Evolutionary conservation across 768 basidiomycete species (phyloP).

Genomic region (Podaxis rugospora): DNA sequence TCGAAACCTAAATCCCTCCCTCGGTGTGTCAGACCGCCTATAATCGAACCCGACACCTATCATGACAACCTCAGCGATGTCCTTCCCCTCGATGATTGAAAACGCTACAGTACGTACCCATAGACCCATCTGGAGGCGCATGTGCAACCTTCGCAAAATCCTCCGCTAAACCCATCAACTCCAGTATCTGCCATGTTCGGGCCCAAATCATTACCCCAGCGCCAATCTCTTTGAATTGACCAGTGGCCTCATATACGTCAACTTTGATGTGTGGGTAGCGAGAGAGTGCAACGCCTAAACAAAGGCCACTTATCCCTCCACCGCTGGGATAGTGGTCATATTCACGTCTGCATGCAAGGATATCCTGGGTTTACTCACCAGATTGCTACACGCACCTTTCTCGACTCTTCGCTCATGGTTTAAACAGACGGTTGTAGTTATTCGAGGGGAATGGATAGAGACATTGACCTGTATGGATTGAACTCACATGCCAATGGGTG

Average conservation of each 20-base stretch:
- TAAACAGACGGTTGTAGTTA: background rate
- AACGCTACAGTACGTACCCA: slow-evolving; percentile 19
- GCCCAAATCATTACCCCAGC: slow-evolving; percentile 45
- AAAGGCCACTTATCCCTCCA: slow-evolving; percentile 39
- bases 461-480: background rate
- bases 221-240: slow-evolving; percentile 44
- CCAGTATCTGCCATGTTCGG: slow-evolving; percentile 41
- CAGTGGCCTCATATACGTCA: slow-evolving; percentile 45
- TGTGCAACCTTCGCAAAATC: slow-evolving; percentile 30
- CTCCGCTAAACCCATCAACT: slow-evolving; percentile 33
- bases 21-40: slow-evolving; percentile 36
- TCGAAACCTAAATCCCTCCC: slow-evolving; percentile 17
- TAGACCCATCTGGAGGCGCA: slow-evolving; percentile 25
- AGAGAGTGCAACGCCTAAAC: slow-evolving; percentile 35
- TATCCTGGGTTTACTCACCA: slow-evolving; percentile 9
- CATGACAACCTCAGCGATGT: background rate
- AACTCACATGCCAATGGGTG: background rate
- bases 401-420: background rate
- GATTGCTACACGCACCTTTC: slow-evolving; percentile 18
- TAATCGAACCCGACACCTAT: slow-evolving; percentile 42
- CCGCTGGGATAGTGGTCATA: slow-evolving; percentile 17
- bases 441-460: background rate
- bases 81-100: background rate
- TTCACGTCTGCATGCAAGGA: background rate
- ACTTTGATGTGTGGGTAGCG: slow-evolving; percentile 30